A percentile compares a stretch with the other conserved stretches of the same genome.
Evolutionary conservation across 2,329 filamentous ascomycete species (phyloP).

Genomic region (Aspergillaceae sp.): DNA sequence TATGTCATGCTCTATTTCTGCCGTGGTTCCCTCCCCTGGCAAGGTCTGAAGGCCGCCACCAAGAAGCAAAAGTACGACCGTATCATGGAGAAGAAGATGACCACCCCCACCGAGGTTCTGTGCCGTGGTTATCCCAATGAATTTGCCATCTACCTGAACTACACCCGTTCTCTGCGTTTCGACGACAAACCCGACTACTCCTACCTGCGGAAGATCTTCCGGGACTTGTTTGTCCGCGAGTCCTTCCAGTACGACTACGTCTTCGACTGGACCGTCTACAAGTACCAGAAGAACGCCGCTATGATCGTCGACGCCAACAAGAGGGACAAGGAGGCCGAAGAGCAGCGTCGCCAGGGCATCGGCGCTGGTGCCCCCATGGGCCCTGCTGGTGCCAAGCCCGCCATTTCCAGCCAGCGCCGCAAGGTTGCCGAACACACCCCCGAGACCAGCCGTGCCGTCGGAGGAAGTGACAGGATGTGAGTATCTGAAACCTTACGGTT

Average conservation of each 20-base stretch:
- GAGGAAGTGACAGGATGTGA: constrained; percentile 92
- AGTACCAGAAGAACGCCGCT: constrained; percentile 99
- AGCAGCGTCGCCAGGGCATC: constrained; percentile 60
- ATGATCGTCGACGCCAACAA: constrained; percentile 78
- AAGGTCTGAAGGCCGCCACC: constrained; percentile 94
- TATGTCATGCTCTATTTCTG: constrained; percentile 99
- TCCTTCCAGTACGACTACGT: constrained; percentile 99
- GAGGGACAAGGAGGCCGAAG: constrained; percentile 66
- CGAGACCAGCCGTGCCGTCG: constrained; percentile 65
- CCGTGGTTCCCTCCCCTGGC: constrained; percentile 96
- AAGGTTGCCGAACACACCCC: constrained; percentile 75
- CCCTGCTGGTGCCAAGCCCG: constrained; percentile 55
- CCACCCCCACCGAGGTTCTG: constrained; percentile 92
- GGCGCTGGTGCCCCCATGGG: constrained; percentile 48
- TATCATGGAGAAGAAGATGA: constrained; percentile 99
- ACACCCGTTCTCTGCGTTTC: constrained; percentile 95
- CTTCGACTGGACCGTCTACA: constrained; percentile 99
- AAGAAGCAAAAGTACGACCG: constrained; percentile 99
- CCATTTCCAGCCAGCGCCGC: constrained; percentile 67
- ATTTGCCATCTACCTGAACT: constrained; percentile 99
- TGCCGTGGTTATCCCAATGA: constrained; percentile 99
- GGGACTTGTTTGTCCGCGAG: constrained; percentile 95
- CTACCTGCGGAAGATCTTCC: constrained; percentile 99
- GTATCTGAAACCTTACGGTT: constrained; percentile 61
- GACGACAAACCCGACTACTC: constrained; percentile 99